Percentiles rank a stretch among this genome's conserved stretches.
Evolutionary conservation across 2,329 filamentous ascomycete genomes (phyloP).

Genomic region (Monosporascus sp.): DNA sequence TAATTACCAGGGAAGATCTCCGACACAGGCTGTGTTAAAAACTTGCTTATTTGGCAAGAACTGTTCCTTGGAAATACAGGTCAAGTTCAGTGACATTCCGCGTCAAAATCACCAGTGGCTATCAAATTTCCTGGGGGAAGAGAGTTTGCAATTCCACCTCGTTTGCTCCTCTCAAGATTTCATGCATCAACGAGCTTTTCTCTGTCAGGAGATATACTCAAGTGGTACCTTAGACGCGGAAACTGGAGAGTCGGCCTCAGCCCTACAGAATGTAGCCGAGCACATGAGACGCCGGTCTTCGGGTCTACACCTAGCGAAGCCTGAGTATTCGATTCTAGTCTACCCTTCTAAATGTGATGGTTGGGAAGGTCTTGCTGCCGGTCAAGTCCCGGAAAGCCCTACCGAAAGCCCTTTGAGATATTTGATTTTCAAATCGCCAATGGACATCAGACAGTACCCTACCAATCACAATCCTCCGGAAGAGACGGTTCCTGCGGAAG

Average conservation of each 20-base stretch:
- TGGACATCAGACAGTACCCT: conserved; percentile 16
- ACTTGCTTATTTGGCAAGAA: conserved; percentile 18
- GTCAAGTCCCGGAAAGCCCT: conserved; percentile 3
- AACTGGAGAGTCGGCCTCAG: conserved; percentile 6
- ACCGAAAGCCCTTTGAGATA: conserved; percentile 14
- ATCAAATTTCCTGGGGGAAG: conserved; percentile 15
- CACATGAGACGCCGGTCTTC: conserved; percentile 14
- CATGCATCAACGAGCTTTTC: conserved; percentile 4
- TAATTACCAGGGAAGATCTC: conserved; percentile 19
- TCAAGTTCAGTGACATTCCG: conserved; percentile 19
- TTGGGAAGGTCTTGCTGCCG: conserved; percentile 16
- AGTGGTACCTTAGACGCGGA: conserved; percentile 15
- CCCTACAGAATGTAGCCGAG: conserved; percentile 17
- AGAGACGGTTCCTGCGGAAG: conserved; percentile 1
- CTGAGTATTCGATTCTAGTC: conserved; percentile 24
- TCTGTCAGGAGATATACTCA: conserved; percentile 15
- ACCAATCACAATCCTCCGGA: conserved; percentile 5
- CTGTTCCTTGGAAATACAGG: conserved; percentile 13
- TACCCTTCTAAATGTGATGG: conserved; percentile 18
- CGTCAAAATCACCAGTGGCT: conserved; percentile 20
- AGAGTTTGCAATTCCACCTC: conserved; percentile 16
- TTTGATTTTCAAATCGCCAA: conserved; percentile 18
- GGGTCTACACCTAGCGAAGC: conserved; percentile 19
- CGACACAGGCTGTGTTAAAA: conserved; percentile 20
- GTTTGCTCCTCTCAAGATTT: conserved; percentile 22